Evolutionary conservation across 2,329 filamentous ascomycete genomes (phyloP).

Genomic region (Neocucurbitaria cava): DNA sequence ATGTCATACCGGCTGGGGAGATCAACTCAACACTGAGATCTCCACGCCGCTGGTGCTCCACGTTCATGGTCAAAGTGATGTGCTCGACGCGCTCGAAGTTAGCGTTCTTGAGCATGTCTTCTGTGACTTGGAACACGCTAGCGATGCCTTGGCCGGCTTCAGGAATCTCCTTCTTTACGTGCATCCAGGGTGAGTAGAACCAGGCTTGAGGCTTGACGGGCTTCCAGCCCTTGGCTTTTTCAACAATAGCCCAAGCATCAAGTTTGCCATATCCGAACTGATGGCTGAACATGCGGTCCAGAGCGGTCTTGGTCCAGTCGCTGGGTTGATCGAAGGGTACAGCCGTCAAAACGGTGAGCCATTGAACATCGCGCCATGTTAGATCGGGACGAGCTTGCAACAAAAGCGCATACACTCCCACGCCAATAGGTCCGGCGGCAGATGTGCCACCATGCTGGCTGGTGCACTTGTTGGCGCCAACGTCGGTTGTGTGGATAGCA

Average conservation of each 20-base stretch:
- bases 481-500: constrained; percentile 95
- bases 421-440: constrained; percentile 89
- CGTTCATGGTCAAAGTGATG: constrained; percentile 97
- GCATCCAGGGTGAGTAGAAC: constrained; percentile 92
- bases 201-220: constrained; percentile 94
- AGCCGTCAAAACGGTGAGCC: constrained; percentile 84
- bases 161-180: constrained; percentile 84
- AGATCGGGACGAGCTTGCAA: constrained; percentile 85
- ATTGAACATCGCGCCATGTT: constrained; percentile 93
- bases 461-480: constrained; percentile 82
- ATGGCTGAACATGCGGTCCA: constrained; percentile 89
- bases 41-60: constrained; percentile 84
- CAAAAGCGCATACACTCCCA: constrained; percentile 88
- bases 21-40: constrained; percentile 91
- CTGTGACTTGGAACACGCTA: constrained; percentile 81
- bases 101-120: constrained; percentile 78
- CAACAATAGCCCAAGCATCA: constrained; percentile 84
- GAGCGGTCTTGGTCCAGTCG: constrained; percentile 81
- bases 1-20: constrained; percentile 81
- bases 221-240: constrained; percentile 83
- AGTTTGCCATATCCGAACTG: constrained; percentile 96
- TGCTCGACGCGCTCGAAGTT: constrained; percentile 91
- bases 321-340: constrained; percentile 78
- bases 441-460: constrained; percentile 91
- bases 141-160: constrained; percentile 82